Evolutionary conservation across 176 grass and related monocot species (phyloP), one percentile per base, ranked within the genome.

Genomic region (Musa schizocarpa): DNA sequence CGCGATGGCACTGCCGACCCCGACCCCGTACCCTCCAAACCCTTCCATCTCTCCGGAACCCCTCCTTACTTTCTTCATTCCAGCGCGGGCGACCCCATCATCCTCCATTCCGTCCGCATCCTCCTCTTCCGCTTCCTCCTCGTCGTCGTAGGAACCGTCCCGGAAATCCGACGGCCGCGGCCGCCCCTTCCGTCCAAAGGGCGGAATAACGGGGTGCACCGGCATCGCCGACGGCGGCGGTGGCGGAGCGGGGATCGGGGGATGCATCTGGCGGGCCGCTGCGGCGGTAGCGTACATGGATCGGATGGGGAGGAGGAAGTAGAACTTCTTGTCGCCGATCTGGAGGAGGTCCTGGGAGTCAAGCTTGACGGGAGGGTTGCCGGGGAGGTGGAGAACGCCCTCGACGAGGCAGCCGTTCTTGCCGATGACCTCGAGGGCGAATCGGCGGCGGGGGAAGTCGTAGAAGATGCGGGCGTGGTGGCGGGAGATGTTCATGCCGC

Each of bases 281-380:
- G 52, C 52, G 53, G 72, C 52, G 16, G 72, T 56, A 12, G 51
- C 72, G 72, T 53, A 74, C 53, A 74, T 57, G 53, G 72, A 74
- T 54, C 72, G 72, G 22, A 56, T 17, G 72, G 72, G 72, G 24
- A 74, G 72, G 19, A 74, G 53, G 72, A 74, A 74, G 72, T 74
- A 74, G 72, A 74, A 74, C 53, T 74, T 74, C 72, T 56, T 74
- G 52, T 56, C 51, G 13, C 72, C 72, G 17, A 74, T 74, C 53
- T 74, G 72, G 13, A 74, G 72, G 53, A 74, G 72, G 72, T 74
- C 72, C 24, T 56, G 72, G 24, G 72, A 74, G 11, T 74, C 72
- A 52, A 74, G 72, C 53, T 29, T 74, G 13, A 74, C 72, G 22
- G 53, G 52, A 7, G 72, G 24, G 72, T 56, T 56, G 13, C 72